Evolutionary conservation across 148 eudicot genomes (phyloP), one percentile per base, ranked within the genome.

Genomic region (Rhododendron ferrugineum): DNA sequence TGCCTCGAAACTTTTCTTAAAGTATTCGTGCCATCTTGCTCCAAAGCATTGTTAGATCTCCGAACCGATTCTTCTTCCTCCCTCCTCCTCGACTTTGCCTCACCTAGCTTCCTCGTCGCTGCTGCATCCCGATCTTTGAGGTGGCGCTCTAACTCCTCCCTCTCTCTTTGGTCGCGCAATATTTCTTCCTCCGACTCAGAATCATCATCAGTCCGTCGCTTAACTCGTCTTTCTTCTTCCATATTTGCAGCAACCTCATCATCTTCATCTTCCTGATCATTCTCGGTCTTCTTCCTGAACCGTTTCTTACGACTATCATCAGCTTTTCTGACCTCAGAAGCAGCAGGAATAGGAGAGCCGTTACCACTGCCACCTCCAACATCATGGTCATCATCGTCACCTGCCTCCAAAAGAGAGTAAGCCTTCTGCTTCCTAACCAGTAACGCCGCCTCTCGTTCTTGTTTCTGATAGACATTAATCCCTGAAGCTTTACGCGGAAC

Each of bases 151-250:
- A 97, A 87, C 86, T 95, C 95, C 91, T 94, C 98, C 88, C 87
- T 90, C 85, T 95, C 99, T 90, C 90, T 91, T 87, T 94, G 99
- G 83, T 97, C 99, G 62, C 92, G 94, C 87, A 94, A 58, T 87
- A 93, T 89, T 90, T 97, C 99, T 90, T 97, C 98, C 64, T 97
- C 98, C 30, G 95, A 94, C 99, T 97, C 98, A 66, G 94, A 94
- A 87, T 84, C 96, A 90, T 93, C 91, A 70, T 91, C 77, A 44
- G 85, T 88, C 83, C 89, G 89, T 82, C 91, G 90, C 87, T 85
- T 93, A 60, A 95, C 94, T 70, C 86, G 89, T 88, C 96, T 92
- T 66, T 91, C 89, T 81, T 91, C 89, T 82, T 88, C 90, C 84
- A 79, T 87, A 72, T 82, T 88, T 62, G 81, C 79, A 77, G 81